Evolutionary conservation across 2,329 filamentous ascomycete species (phyloP).

Genomic region (Chrysoporthe deuterocubensis): DNA sequence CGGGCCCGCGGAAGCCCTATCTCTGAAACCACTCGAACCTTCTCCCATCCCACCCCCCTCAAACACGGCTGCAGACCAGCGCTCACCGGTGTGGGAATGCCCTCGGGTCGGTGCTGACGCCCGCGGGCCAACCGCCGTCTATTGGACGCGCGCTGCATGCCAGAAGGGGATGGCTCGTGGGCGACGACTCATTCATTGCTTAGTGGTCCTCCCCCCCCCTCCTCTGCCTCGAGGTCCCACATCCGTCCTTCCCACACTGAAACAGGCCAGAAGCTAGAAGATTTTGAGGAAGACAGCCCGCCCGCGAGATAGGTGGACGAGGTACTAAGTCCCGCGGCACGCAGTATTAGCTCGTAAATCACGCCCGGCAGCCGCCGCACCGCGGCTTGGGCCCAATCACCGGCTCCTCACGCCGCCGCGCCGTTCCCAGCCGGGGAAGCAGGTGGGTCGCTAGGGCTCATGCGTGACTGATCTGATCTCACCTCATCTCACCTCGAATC

Average conservation of each 20-base stretch:
- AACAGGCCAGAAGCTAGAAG: neutral
- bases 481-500: conserved; percentile 23
- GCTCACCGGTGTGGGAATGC: conserved; percentile 12
- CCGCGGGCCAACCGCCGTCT: neutral
- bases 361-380: neutral
- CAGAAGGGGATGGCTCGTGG: neutral
- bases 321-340: no score
- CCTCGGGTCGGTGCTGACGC: neutral
- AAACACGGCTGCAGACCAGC: neutral
- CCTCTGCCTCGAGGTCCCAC: neutral
- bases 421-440: neutral
- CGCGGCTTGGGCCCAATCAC: neutral
- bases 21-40: neutral
- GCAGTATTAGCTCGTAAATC: no score
- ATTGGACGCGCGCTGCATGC: neutral
- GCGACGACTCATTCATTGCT: neutral
- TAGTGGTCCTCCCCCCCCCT: neutral
- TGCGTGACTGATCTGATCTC: conserved; percentile 22
- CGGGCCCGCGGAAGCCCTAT: neutral
- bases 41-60: neutral
- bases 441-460: neutral
- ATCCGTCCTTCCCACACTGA: neutral
- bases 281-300: no score
- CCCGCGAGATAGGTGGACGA: no score
- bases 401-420: neutral